phyloP scores from a whole-genome alignment of 2,329 filamentous ascomycete species.

The Alternaria hordeiaustralica region DNA sequence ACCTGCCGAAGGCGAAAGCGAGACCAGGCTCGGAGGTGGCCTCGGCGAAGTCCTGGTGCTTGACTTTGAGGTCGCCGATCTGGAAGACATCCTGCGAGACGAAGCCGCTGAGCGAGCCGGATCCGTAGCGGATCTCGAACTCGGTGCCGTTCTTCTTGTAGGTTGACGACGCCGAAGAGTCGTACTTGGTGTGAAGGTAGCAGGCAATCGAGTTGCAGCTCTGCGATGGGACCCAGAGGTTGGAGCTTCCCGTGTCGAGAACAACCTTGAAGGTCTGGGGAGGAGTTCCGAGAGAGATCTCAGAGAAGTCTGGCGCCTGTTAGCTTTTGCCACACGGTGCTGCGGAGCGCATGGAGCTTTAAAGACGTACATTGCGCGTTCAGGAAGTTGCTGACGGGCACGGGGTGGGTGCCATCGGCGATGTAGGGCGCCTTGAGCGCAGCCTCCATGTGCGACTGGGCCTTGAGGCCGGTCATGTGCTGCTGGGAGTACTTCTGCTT shows the following conservation, averaged over 20 bases:
- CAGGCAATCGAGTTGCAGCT: conserved; percentile 95
- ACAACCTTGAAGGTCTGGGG: conserved; percentile 98
- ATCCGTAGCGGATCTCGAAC: conserved; percentile 95
- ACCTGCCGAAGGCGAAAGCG: conserved; percentile 96
- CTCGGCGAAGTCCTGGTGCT: conserved; percentile 94
- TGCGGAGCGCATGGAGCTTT: background rate
- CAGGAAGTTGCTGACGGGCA: conserved; percentile 95
- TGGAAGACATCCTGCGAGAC: conserved; percentile 85
- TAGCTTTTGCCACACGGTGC: conserved; percentile 16
- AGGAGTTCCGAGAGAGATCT: conserved; percentile 90
- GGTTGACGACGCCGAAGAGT: conserved; percentile 84
- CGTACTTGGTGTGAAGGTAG: conserved; percentile 97
- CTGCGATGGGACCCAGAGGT: conserved; percentile 95
- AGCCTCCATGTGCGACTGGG: conserved; percentile 70
- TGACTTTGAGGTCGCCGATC: conserved; percentile 88
- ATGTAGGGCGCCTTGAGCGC: conserved; percentile 80
- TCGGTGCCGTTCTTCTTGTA: conserved; percentile 93
- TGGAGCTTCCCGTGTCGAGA: conserved; percentile 97
- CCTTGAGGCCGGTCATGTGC: conserved; percentile 78
- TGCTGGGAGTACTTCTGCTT: conserved; percentile 79
- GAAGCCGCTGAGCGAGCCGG: conserved; percentile 90
- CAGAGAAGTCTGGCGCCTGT: conserved; percentile 78
- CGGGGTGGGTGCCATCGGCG: conserved; percentile 72
- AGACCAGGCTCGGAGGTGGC: conserved; percentile 94
- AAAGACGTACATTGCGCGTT: conserved; percentile 91